Evolutionary conservation across 2,329 filamentous ascomycete genomes (phyloP).

Genomic region (Elsinoe ampelina): DNA sequence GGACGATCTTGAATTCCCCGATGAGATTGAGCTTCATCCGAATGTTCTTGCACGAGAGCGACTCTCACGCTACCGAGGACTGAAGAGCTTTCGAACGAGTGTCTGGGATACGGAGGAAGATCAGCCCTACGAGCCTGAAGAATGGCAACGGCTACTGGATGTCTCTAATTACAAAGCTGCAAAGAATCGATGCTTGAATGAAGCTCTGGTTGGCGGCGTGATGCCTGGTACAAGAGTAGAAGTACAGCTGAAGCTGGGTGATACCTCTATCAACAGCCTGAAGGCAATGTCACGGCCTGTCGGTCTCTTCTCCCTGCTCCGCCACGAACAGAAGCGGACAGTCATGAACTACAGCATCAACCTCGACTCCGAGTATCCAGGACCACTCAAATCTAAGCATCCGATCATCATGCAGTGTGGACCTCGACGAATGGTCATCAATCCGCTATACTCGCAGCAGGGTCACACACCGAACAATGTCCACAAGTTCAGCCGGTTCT

Average conservation of each 20-base stretch:
- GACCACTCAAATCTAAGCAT: conserved; percentile 81
- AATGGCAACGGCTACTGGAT: conserved; percentile 78
- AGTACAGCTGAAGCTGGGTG: conserved; percentile 55
- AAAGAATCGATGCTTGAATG: conserved; percentile 64
- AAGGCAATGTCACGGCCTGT: conserved; percentile 52
- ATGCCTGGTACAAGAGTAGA: conserved; percentile 73
- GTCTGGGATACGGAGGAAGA: conserved; percentile 87
- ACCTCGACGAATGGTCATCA: conserved; percentile 74
- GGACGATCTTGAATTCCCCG: conserved; percentile 90
- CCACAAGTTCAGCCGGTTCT: conserved; percentile 87
- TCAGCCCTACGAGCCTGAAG: conserved; percentile 73
- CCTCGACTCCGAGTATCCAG: conserved; percentile 64
- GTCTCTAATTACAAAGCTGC: conserved; percentile 84
- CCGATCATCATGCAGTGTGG: conserved; percentile 88
- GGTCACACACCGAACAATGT: conserved; percentile 92
- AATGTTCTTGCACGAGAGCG: conserved; percentile 78
- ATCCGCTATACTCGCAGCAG: conserved; percentile 81
- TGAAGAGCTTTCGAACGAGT: conserved; percentile 85
- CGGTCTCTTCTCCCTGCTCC: conserved; percentile 74
- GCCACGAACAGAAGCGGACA: conserved; percentile 91
- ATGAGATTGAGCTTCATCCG: conserved; percentile 91
- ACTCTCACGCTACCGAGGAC: conserved; percentile 73
- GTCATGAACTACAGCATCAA: conserved; percentile 84
- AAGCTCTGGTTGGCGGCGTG: conserved; percentile 83
- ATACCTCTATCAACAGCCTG: conserved; percentile 38